A percentile compares a stretch with the other conserved stretches of the same genome.
These are phyloP conservation scores for Cichorium intybus DNA, from an alignment of 140 eudicot genomes.

Conservation along the genomic window DNA sequence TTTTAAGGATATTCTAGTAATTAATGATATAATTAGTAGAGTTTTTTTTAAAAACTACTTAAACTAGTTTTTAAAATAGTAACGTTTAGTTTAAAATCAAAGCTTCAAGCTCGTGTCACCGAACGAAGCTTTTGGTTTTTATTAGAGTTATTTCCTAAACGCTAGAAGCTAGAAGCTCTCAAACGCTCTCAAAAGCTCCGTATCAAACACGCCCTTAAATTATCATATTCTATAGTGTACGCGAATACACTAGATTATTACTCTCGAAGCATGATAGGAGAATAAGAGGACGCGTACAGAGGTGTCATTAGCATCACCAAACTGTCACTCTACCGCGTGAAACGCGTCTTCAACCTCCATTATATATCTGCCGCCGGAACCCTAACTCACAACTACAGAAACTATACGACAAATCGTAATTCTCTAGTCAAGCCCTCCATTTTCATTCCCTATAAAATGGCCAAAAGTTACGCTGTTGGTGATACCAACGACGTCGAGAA, in stretches of 20 bases:
- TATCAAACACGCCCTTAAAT: too few relatives aligned
- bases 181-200: too few relatives aligned
- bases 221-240: constrained; percentile 11
- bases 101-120: too few relatives aligned
- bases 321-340: constrained; percentile 40
- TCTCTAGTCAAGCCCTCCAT: neutral
- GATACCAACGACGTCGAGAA: constrained; percentile 38
- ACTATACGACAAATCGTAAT: neutral
- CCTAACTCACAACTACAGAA: neutral
- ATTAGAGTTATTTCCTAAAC: too few relatives aligned
- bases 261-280: neutral
- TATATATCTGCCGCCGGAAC: constrained; percentile 18
- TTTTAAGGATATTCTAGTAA: too few relatives aligned
- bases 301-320: constrained; percentile 25
- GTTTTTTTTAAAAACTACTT: too few relatives aligned
- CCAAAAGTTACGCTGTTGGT: neutral
- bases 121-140: too few relatives aligned
- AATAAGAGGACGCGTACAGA: constrained; percentile 18
- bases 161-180: too few relatives aligned
- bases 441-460: constrained; percentile 9
- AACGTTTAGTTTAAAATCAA: too few relatives aligned
- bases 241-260: constrained; percentile 2
- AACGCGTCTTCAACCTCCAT: constrained; percentile 17
- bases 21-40: too few relatives aligned
- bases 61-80: too few relatives aligned